Evolutionary conservation across 192 early-diverging fungal genomes (phyloP), one percentile per base, ranked within the genome.

Genomic region (Allomyces javanicus): DNA sequence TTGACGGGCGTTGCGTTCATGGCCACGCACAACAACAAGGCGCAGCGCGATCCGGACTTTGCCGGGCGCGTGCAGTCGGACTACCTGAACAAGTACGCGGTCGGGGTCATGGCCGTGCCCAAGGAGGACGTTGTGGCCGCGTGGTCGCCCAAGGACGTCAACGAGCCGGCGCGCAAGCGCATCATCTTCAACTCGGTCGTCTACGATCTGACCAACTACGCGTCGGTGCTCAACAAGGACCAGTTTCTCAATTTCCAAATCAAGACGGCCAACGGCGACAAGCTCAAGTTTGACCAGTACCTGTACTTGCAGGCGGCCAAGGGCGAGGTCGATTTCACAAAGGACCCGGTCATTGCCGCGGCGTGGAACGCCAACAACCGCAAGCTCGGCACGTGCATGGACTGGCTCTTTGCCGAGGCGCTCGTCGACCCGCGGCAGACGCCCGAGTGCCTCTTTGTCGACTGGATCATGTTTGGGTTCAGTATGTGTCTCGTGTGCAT

Each of bases 401-500:
- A 94, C 61, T 80, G 79, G 62, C 73, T 87, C 45, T 97, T 94
- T 70, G 93, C 88, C 75, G 81, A 87, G 33, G 95, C 91, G 44
- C 82, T 84, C 40, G 85, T 94, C 7, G 95, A 97, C 72, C 69
- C 76, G 66, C 88, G 95, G 62, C 88, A 86, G 25, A 86, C 87
- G 61, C 67, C 89, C 62, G 73, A 77, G 68, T 87, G 89, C 80
- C 75, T 89, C 61, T 86, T 89, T 44, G 80, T 92, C 44, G 84
- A 88, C 72, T 96, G 94, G 66, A 78, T 97, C 69, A 71, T 96
- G 62, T 77, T 92, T 63, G 83, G 86, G 12, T 79, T 81, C 24
- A 86, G 93, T 25, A 83, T 84, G 65, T 76, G 92, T 44, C 79
- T 97, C 70, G 89, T 90, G 9, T 75, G 77, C 17, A 84, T 96